These are phyloP conservation scores for Lolium perenne DNA, from an alignment of 176 grass and related monocot genomes.

Conservation along the genomic window DNA sequence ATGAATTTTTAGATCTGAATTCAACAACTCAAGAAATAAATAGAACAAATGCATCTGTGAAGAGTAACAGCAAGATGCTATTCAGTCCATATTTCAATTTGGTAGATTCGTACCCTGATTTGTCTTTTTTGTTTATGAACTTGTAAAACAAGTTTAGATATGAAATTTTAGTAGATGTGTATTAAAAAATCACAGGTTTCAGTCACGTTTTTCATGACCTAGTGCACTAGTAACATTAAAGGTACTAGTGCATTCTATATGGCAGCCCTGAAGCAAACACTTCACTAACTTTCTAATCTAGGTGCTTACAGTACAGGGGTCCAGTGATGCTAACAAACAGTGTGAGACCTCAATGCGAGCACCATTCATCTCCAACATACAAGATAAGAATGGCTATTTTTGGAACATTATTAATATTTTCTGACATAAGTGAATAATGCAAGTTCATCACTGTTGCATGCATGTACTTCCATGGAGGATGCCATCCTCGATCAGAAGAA, in stretches of 20 bases:
- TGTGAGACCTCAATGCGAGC: not conserved
- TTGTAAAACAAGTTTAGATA: not conserved
- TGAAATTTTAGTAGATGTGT: not conserved
- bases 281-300: not conserved
- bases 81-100: not conserved
- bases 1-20: no score
- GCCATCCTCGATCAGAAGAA: not conserved
- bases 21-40: no score
- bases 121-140: not conserved
- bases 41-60: not conserved
- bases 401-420: not conserved
- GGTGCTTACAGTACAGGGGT: not conserved
- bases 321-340: slow-evolving; percentile 10
- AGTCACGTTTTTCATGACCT: not conserved
- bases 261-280: slow-evolving; percentile 10
- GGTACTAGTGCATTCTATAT: not conserved
- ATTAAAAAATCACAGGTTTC: not conserved
- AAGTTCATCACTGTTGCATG: not conserved
- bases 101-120: not conserved
- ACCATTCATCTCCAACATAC: not conserved
- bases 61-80: not conserved
- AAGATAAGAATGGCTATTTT: not conserved
- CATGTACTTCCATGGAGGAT: not conserved
- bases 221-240: not conserved
- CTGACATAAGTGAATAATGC: not conserved